phyloP scores from a whole-genome alignment of 2,329 filamentous ascomycete genomes.

The Diplodia mutila region DNA sequence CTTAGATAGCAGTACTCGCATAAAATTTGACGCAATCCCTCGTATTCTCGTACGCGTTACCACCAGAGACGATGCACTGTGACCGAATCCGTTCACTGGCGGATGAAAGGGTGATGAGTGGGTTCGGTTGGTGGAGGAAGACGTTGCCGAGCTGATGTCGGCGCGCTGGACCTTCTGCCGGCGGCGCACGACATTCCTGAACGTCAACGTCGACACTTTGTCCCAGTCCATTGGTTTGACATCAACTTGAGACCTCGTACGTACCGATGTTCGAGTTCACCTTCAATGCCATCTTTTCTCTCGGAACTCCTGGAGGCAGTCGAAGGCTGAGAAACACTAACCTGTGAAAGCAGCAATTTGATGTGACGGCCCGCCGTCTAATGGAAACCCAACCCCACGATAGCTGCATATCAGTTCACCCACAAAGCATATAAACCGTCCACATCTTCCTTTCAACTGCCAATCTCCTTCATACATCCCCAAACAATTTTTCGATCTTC shows the following conservation, averaged over 20 bases:
- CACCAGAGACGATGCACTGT: background rate
- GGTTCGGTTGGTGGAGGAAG: background rate
- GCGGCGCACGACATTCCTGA: background rate
- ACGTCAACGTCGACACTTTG: background rate
- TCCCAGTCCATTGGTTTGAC: background rate
- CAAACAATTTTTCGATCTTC: background rate
- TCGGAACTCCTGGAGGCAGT: background rate
- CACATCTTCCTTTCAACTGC: background rate
- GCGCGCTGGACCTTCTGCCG: background rate
- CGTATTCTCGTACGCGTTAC: background rate
- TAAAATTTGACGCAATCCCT: background rate
- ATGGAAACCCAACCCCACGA: constrained; percentile 6
- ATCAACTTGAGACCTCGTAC: background rate
- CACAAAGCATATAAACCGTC: background rate
- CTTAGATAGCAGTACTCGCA: background rate
- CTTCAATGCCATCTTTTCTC: too few species aligned
- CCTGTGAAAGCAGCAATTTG: background rate
- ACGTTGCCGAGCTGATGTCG: background rate
- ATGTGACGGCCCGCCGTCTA: constrained; percentile 21
- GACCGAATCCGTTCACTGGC: background rate
- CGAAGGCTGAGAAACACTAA: background rate
- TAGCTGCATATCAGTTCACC: background rate
- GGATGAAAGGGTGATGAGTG: background rate
- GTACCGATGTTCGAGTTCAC: background rate
- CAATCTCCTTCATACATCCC: background rate